Evolutionary conservation across 106 monocot genomes (phyloP), one percentile per base, ranked within the genome.

Genomic region (Acanthochlamys bracteata): DNA sequence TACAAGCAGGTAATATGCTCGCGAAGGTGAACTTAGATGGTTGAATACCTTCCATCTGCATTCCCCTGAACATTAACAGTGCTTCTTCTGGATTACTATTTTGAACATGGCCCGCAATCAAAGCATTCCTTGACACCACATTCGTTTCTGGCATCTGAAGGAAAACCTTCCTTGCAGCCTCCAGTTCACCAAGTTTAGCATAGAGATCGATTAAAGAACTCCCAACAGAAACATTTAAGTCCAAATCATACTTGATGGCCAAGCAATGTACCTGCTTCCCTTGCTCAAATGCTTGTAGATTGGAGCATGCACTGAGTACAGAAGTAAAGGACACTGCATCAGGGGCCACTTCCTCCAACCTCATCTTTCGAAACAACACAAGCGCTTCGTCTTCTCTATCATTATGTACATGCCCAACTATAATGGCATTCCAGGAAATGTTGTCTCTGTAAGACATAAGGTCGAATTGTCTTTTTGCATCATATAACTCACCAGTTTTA

Each of bases 371-470:
- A 20, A 90, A 78, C 54, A 78, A 46, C 26, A 15, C 27, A 24
- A 90, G 14, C 1, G 85, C 82, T 66, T 86, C 80, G 20, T 68
- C 69, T 25, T 78, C 75, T 4, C 57, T 40, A 49, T 66, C 60
- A 57, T 73, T 80, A 45, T 71, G 73, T 11, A 60, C 65, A 58
- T 65, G 49, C 17, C 85, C 85, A 4, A 68, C 78, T 51, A 86
- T 80, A 43, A 90, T 64, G 14, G 82, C 69, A 74, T 84, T 90
- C 90, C 90, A 90, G 24, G 90, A 80, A 39, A 90, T 64, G 15
- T 57, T 62, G 51, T 90, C 85, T 26, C 65, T 77, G 39, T 25
- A 19, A 24, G 59, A 33, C 26, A 86, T 61, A 56, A 78, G 72
- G 22, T 70, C 72, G 52, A 90, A 83, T 33, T 75, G 79, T 52